These are phyloP conservation scores for Cystobasidium slooffiae DNA, from an alignment of 1,284 basidiomycete species.

Conservation along the genomic window DNA sequence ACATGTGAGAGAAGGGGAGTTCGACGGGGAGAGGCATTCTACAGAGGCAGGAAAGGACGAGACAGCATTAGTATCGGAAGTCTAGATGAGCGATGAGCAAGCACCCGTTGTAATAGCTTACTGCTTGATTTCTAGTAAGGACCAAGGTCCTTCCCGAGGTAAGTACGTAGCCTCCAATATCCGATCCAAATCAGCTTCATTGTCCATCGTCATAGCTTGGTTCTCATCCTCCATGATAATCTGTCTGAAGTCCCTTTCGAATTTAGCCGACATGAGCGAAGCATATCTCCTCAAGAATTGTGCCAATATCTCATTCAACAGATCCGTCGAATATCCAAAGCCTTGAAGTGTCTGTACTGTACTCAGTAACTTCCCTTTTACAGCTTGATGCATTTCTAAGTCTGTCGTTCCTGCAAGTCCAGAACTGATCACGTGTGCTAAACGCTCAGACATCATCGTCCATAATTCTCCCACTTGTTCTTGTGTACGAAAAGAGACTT, in stretches of 20 bases:
- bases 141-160: constrained; percentile 62
- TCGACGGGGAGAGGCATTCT: constrained; percentile 74
- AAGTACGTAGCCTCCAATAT: constrained; percentile 87
- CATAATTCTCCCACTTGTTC: constrained; percentile 94
- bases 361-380: constrained; percentile 80
- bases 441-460: constrained; percentile 81
- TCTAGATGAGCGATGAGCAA: not conserved
- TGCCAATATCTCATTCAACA: constrained; percentile 82
- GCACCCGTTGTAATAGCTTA: not conserved
- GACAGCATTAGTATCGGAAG: constrained; percentile 1
- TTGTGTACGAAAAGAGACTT: constrained; percentile 72
- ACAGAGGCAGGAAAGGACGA: not conserved
- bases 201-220: constrained; percentile 84
- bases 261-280: constrained; percentile 78
- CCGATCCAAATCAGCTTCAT: constrained; percentile 71
- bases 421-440: constrained; percentile 75
- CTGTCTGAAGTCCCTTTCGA: constrained; percentile 82
- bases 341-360: constrained; percentile 95
- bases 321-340: constrained; percentile 80
- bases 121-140: constrained; percentile 46
- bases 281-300: constrained; percentile 90
- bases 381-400: constrained; percentile 78
- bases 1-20: constrained; percentile 93
- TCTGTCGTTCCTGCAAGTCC: constrained; percentile 77
- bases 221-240: constrained; percentile 88